Evolutionary conservation across 2,329 filamentous ascomycete species (phyloP).

Genomic region (Cercospora sp.): DNA sequence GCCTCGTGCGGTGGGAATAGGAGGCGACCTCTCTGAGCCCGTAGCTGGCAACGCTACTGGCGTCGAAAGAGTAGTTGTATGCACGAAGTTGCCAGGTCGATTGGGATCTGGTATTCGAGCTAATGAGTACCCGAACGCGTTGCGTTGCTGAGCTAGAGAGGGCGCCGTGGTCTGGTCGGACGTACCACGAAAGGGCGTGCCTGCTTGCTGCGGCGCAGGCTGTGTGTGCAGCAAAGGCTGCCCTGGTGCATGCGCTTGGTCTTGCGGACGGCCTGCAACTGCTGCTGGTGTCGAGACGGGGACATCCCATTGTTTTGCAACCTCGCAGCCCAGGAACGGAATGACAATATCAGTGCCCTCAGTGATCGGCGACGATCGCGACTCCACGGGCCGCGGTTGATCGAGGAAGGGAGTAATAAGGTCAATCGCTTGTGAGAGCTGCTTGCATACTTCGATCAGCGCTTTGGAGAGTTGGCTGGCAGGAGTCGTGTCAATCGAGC

Average conservation of each 20-base stretch:
- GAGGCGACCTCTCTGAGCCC: background rate
- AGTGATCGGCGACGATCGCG: slow-evolving; percentile 5
- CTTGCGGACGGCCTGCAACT: background rate
- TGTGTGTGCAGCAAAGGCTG: background rate
- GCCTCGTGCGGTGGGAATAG: background rate
- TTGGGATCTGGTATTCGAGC: background rate
- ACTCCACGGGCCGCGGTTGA: background rate
- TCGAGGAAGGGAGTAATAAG: slow-evolving; percentile 22
- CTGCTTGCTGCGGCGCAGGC: background rate
- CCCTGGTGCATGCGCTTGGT: background rate
- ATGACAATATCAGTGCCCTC: slow-evolving; percentile 23
- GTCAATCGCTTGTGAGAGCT: slow-evolving; percentile 23
- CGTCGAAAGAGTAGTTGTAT: background rate
- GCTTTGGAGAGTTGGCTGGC: slow-evolving; percentile 21
- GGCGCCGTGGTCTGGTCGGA: background rate
- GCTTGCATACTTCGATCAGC: slow-evolving; percentile 27
- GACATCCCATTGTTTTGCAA: background rate
- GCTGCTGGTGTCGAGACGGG: background rate
- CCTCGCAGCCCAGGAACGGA: slow-evolving; percentile 13
- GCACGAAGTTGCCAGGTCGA: background rate
- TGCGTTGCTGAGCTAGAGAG: background rate
- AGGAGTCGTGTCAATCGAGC: slow-evolving; percentile 23
- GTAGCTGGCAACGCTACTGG: background rate
- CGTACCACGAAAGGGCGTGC: background rate
- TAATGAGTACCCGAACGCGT: background rate